phyloP scores from a whole-genome alignment of 352 stramenopile genomes.

The Aphanomyces euteiches region DNA sequence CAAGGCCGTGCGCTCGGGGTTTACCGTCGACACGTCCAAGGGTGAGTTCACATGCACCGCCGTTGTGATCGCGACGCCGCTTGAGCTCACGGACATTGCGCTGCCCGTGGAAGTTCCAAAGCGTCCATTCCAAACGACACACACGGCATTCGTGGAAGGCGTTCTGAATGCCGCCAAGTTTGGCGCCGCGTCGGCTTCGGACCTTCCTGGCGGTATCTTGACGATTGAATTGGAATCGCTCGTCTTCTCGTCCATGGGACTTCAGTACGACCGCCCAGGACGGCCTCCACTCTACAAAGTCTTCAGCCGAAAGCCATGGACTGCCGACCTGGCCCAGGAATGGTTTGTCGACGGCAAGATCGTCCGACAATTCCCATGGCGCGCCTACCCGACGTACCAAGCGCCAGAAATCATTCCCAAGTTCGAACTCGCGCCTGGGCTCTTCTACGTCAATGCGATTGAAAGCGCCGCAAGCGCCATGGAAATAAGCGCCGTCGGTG shows the following conservation, averaged over 20 bases:
- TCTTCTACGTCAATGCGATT: conserved; percentile 36
- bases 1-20: not conserved
- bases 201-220: conserved; percentile 26
- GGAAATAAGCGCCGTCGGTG: conserved; percentile 35
- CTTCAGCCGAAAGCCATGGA: conserved; percentile 26
- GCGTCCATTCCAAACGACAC: conserved; percentile 24
- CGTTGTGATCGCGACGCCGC: conserved; percentile 27
- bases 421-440: conserved; percentile 8
- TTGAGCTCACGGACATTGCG: conserved; percentile 24
- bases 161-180: conserved; percentile 23
- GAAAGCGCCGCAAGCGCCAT: conserved; percentile 35
- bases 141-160: conserved; percentile 32
- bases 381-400: conserved; percentile 32
- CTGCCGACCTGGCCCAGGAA: not conserved
- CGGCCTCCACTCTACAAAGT: conserved; percentile 27
- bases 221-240: conserved; percentile 12
- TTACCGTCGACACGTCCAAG: conserved; percentile 5
- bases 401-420: conserved; percentile 22
- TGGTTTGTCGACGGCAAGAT: conserved; percentile 12
- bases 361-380: conserved; percentile 14
- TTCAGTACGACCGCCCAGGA: conserved; percentile 19
- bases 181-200: not conserved
- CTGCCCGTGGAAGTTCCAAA: conserved; percentile 5
- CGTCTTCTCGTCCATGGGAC: conserved; percentile 25
- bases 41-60: not conserved